Conservation (phyloP, 2,329 filamentous ascomycete species). For the Fragosphaeria purpurea region DNA sequence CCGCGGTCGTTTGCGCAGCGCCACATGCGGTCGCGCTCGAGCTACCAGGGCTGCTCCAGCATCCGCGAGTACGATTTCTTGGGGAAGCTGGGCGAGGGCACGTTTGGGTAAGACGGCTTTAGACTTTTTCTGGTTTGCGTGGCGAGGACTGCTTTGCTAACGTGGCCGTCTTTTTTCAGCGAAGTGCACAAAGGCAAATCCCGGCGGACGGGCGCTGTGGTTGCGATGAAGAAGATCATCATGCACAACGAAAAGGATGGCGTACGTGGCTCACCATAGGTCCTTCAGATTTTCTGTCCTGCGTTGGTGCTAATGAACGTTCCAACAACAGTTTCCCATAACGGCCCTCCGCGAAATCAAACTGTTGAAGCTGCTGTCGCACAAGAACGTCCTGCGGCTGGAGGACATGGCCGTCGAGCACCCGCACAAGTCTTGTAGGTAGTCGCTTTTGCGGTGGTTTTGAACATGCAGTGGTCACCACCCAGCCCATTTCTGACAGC, state of each 20-base stretch:
- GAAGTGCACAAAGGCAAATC: slow-evolving; percentile 88
- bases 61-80: slow-evolving; percentile 72
- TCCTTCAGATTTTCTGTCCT: not conserved
- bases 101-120: slow-evolving; percentile 61
- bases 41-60: slow-evolving; percentile 75
- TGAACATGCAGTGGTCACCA: not conserved
- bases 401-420: slow-evolving; percentile 96
- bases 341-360: slow-evolving; percentile 97
- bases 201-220: slow-evolving; percentile 60
- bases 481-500: not conserved
- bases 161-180: slow-evolving; percentile 26
- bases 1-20: slow-evolving; percentile 47
- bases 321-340: slow-evolving; percentile 65
- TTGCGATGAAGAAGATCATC: slow-evolving; percentile 95
- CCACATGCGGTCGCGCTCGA: slow-evolving; percentile 44
- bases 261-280: slow-evolving; percentile 33
- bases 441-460: slow-evolving; percentile 16
- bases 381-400: slow-evolving; percentile 75
- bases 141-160: slow-evolving; percentile 3
- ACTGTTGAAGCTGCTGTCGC: slow-evolving; percentile 87
- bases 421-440: slow-evolving; percentile 50
- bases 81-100: slow-evolving; percentile 85
- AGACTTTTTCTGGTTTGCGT: too few relatives aligned
- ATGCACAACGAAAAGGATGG: slow-evolving; percentile 99
- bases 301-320: slow-evolving; percentile 11